phyloP scores from a whole-genome alignment of 139 green algal genomes.

The Pseudopediastrum boryanum region DNA sequence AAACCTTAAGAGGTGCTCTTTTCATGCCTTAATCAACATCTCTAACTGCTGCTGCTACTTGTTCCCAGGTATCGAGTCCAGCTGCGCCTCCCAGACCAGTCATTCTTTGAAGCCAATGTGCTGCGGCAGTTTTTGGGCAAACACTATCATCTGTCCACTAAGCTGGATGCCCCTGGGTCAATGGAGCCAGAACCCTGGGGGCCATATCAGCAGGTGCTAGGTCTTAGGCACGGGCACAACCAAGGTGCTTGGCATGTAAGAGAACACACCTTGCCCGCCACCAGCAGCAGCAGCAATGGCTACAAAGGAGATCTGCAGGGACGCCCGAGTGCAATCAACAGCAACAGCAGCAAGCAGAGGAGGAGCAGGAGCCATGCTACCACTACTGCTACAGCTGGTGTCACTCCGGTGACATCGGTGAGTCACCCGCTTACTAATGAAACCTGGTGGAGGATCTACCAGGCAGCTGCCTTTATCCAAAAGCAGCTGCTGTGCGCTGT shows the following conservation, averaged over 20 bases:
- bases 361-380: background rate
- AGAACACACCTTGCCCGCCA: too few species aligned
- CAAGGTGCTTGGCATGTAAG: too few species aligned
- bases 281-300: constrained; percentile 18
- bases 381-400: background rate
- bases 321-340: background rate
- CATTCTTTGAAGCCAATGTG: constrained; percentile 53
- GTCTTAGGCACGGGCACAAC: too few species aligned
- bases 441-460: constrained; percentile 55
- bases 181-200: constrained; percentile 3
- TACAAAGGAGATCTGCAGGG: background rate
- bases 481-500: constrained; percentile 28
- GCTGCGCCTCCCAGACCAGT: constrained; percentile 52
- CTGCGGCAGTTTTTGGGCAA: constrained; percentile 43
- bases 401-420: background rate
- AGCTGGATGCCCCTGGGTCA: constrained; percentile 14
- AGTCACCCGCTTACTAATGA: constrained; percentile 47
- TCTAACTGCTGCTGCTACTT: background rate
- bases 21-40: too few species aligned
- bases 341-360: background rate
- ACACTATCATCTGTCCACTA: constrained; percentile 12
- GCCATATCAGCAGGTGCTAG: constrained; percentile 41
- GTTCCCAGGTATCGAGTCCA: constrained; percentile 40
- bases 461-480: constrained; percentile 45
- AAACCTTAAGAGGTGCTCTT: too few species aligned